Percentiles rank a stretch among this genome's conserved stretches.
phyloP scores from a whole-genome alignment of 805 yeast genomes.

The Candida methanosorbosa region DNA sequence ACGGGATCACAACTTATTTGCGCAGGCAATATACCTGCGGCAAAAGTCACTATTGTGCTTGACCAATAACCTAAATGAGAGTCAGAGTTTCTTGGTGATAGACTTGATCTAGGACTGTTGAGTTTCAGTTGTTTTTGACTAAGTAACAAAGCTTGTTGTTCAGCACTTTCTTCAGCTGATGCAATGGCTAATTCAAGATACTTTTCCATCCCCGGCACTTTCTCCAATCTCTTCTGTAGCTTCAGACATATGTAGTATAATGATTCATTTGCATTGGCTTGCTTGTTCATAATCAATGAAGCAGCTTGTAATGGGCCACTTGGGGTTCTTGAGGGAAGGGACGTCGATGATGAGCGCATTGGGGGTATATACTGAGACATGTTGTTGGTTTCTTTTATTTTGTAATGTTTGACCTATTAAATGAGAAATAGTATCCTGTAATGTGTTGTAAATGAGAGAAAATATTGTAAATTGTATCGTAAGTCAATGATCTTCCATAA shows the following conservation, averaged over 20 bases:
- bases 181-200: conserved; percentile 55
- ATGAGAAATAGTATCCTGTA: too few species aligned
- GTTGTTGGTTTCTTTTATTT: background rate
- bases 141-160: conserved; percentile 55
- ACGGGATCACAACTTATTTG: conserved; percentile 81
- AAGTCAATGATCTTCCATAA: too few species aligned
- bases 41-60: conserved; percentile 48
- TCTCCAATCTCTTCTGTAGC: conserved; percentile 45
- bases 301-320: conserved; percentile 38
- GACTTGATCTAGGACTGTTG: background rate
- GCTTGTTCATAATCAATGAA: conserved; percentile 49
- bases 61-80: conserved; percentile 18
- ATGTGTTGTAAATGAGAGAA: too few species aligned
- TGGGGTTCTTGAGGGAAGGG: conserved; percentile 17
- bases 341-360: conserved; percentile 14
- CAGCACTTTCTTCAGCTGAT: conserved; percentile 60
- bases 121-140: conserved; percentile 19
- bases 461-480: too few species aligned
- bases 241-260: conserved; percentile 57
- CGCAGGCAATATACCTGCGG: conserved; percentile 72
- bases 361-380: conserved; percentile 10
- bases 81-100: conserved; percentile 3
- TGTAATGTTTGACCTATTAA: too few species aligned
- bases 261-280: conserved; percentile 57
- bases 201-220: conserved; percentile 60